Evolutionary conservation across 768 basidiomycete genomes (phyloP).

Genomic region (Collybia sordida): DNA sequence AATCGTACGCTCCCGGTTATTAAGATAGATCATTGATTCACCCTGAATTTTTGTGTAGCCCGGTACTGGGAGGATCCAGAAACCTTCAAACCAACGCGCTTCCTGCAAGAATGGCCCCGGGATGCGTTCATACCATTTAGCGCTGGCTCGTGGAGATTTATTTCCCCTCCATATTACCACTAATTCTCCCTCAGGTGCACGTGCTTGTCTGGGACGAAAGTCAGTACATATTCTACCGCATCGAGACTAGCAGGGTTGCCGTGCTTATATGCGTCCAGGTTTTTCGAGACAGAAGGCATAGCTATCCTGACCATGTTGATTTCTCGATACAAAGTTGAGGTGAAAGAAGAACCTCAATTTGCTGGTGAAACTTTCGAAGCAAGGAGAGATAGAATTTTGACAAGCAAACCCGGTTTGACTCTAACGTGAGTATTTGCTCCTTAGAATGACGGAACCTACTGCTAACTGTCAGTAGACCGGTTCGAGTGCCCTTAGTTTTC

Average conservation of each 20-base stretch:
- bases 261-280: constrained; percentile 26
- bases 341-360: constrained; percentile 52
- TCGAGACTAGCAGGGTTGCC: neutral
- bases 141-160: constrained; percentile 27
- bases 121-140: constrained; percentile 59
- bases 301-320: constrained; percentile 51
- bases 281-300: constrained; percentile 52
- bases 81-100: constrained; percentile 43
- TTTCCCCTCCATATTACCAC: neutral
- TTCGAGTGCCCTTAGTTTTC: constrained; percentile 31
- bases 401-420: constrained; percentile 34
- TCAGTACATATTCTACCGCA: constrained; percentile 9
- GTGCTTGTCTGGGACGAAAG: constrained; percentile 47
- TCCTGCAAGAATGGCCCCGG: constrained; percentile 52
- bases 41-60: constrained; percentile 28
- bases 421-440: constrained; percentile 38
- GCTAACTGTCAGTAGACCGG: constrained; percentile 20
- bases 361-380: constrained; percentile 45
- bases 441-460: neutral
- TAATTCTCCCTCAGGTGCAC: constrained; percentile 27
- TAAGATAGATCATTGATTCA: neutral
- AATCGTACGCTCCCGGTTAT: constrained; percentile 39
- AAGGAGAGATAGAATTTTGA: constrained; percentile 40
- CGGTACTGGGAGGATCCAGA: constrained; percentile 57
- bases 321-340: constrained; percentile 42